Conservation (phyloP, 192 early-diverging fungal genomes). For the Backusella sp. region DNA sequence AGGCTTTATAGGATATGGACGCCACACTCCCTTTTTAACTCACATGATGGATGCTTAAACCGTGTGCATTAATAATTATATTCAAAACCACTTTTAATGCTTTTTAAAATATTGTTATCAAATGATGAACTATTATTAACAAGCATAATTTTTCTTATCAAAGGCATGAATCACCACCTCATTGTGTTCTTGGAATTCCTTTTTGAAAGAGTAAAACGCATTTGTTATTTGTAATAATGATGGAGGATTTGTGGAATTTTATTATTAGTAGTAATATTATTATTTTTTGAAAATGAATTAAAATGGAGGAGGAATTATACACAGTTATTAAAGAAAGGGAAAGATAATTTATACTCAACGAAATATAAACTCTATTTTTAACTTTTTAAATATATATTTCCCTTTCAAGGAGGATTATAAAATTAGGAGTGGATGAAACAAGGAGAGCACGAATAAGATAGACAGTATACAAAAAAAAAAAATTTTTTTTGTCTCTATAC, state of each 20-base stretch:
- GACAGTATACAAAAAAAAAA: neutral
- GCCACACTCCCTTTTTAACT: neutral
- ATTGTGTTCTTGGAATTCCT: neutral
- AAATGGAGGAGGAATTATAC: neutral
- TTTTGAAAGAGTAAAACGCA: neutral
- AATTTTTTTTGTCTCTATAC: neutral
- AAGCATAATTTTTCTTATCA: neutral
- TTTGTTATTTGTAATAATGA: neutral
- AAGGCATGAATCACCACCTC: neutral
- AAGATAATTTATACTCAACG: neutral
- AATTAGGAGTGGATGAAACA: slow-evolving; percentile 5
- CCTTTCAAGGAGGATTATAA: neutral
- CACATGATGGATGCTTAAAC: neutral
- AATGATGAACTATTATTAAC: neutral
- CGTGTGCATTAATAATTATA: neutral
- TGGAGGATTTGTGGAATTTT: neutral
- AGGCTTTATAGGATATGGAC: neutral
- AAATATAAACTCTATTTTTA: slow-evolving; percentile 8
- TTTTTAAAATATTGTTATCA: neutral
- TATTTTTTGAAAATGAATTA: neutral
- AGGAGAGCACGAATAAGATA: neutral
- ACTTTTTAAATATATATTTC: slow-evolving; percentile 6
- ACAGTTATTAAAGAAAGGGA: neutral
- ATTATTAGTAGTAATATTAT: neutral
- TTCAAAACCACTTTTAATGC: neutral